Conservation (phyloP, 129 eudicot genomes). For the Artemisia tridentata region DNA sequence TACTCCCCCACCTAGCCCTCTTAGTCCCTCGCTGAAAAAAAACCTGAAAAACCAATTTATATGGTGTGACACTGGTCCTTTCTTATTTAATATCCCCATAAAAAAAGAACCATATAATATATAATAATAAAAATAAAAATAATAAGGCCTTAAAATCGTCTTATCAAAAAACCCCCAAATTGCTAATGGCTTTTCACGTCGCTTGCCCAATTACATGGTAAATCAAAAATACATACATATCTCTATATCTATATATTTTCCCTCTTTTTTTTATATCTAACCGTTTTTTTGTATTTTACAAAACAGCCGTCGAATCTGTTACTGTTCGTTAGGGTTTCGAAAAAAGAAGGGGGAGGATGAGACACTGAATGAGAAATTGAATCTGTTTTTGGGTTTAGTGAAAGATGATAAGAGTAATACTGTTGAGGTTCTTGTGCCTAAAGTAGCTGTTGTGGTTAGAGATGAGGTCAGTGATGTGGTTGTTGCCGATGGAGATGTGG, state of each 20-base stretch:
- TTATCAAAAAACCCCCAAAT: slow-evolving; percentile 21
- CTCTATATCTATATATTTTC: slow-evolving; percentile 3
- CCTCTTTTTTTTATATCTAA: slow-evolving; percentile 14
- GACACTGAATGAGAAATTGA: slow-evolving; percentile 42
- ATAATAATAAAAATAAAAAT: slow-evolving; percentile 19
- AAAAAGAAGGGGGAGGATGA: slow-evolving; percentile 32
- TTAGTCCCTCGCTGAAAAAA: no score
- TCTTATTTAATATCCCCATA: background rate
- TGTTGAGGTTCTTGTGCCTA: slow-evolving; percentile 77
- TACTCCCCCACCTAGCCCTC: no score
- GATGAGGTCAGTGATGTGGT: slow-evolving; percentile 6
- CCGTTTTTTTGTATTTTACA: slow-evolving; percentile 21
- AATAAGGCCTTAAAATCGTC: slow-evolving; percentile 27
- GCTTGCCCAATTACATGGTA: slow-evolving; percentile 99
- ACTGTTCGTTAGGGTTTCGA: slow-evolving; percentile 73
- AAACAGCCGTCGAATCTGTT: slow-evolving; percentile 73
- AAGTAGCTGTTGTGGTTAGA: slow-evolving; percentile 41
- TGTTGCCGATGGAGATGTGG: slow-evolving; percentile 39
- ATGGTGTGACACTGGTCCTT: no score
- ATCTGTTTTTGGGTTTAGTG: slow-evolving; percentile 61
- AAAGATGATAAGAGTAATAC: slow-evolving; percentile 53
- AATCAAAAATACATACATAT: background rate
- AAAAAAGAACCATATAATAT: background rate
- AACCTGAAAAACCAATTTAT: no score
- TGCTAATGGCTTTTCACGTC: slow-evolving; percentile 89